phyloP scores from a whole-genome alignment of 352 stramenopile species.

The Globisporangium cylindrosporum region DNA sequence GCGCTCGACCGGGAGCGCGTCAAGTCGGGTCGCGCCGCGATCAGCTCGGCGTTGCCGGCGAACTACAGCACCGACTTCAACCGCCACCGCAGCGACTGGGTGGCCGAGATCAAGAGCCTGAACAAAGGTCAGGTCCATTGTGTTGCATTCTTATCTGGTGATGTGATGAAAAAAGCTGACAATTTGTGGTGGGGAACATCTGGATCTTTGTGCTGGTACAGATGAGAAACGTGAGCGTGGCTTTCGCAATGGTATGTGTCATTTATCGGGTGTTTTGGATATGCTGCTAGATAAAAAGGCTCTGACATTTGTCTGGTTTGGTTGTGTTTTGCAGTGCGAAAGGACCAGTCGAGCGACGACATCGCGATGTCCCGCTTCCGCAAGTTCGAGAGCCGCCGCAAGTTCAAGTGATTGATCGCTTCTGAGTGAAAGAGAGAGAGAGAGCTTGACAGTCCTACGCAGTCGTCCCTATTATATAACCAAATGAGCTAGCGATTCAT shows the following conservation, averaged over 20 bases:
- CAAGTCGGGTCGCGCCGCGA: conserved; percentile 10
- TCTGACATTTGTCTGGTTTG: conserved; percentile 1
- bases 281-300: background rate
- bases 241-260: conserved; percentile 47
- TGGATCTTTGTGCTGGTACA: conserved; percentile 20
- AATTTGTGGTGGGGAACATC: background rate
- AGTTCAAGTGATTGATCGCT: conserved; percentile 26
- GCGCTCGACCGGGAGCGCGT: conserved; percentile 37
- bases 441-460: background rate
- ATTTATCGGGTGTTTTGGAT: background rate
- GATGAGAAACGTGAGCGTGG: conserved; percentile 69
- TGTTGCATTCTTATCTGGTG: background rate
- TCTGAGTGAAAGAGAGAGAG: background rate
- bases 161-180: background rate
- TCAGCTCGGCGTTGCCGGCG: conserved; percentile 53
- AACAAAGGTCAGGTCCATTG: conserved; percentile 38
- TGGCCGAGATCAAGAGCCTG: conserved; percentile 66
- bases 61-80: conserved; percentile 85
- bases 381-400: conserved; percentile 66
- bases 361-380: conserved; percentile 63
- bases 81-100: conserved; percentile 60
- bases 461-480: background rate
- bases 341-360: conserved; percentile 64
- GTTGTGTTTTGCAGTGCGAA: conserved; percentile 30
- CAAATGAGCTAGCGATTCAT: background rate